Percentiles rank a stretch among this genome's conserved stretches.
Evolutionary conservation across 495 filamentous ascomycete genomes (phyloP).

Genomic region (Cercophora samala): DNA sequence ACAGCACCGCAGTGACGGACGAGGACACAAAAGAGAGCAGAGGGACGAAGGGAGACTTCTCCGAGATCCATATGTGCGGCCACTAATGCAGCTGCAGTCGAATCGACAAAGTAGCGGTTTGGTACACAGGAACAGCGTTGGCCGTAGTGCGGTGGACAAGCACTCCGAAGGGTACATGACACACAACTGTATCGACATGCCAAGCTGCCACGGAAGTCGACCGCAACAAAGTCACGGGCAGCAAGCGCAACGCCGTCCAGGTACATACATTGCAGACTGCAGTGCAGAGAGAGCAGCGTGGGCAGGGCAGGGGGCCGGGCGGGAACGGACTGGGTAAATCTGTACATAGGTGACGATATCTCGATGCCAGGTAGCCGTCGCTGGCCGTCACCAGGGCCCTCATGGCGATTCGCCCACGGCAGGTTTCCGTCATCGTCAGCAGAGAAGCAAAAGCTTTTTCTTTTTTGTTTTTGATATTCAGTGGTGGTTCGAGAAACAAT

Average conservation of each 20-base stretch:
- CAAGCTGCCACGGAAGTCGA: constrained; percentile 28
- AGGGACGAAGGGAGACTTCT: constrained; percentile 22
- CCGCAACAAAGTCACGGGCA: constrained; percentile 25
- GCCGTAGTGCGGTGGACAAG: constrained; percentile 15
- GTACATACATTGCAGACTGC: constrained; percentile 43
- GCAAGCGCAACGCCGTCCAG: constrained; percentile 33
- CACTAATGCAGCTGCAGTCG: constrained; percentile 51
- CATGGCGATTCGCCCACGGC: constrained; percentile 33
- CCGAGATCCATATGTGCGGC: constrained; percentile 47
- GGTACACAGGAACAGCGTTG: constrained; percentile 24
- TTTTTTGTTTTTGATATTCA: not conserved
- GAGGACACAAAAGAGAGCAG: constrained; percentile 19
- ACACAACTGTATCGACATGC: constrained; percentile 34
- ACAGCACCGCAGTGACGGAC: constrained; percentile 13
- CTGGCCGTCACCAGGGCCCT: constrained; percentile 23
- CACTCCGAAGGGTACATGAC: constrained; percentile 33
- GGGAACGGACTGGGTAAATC: constrained; percentile 19
- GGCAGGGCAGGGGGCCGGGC: no score
- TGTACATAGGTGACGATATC: constrained; percentile 7
- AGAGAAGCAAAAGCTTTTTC: constrained; percentile 7
- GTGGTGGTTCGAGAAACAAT: constrained; percentile 21
- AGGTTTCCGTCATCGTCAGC: constrained; percentile 21
- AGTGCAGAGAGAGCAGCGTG: no score
- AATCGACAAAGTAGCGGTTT: constrained; percentile 31
- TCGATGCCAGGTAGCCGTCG: constrained; percentile 8